A percentile compares a stretch with the other conserved stretches of the same genome.
Conservation (phyloP, 305 asterid species). For the Petunia hybrid region DNA sequence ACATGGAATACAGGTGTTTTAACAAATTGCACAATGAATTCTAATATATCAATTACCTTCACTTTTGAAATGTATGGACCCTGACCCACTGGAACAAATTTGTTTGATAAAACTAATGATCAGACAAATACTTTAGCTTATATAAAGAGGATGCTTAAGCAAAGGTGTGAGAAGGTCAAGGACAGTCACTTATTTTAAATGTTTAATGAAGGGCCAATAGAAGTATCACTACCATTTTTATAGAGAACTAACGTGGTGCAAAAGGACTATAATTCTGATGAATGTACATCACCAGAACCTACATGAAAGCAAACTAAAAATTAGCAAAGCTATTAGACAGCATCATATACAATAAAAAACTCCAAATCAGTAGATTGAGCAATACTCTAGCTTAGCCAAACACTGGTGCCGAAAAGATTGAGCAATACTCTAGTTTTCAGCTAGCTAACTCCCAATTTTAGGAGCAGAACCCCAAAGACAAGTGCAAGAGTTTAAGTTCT, state of each 20-base stretch:
- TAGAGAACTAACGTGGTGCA: not conserved
- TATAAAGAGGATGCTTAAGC: not conserved
- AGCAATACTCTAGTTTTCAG: too few species aligned
- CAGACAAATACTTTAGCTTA: slow-evolving; percentile 9
- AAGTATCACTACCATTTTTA: not conserved
- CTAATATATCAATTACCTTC: not conserved
- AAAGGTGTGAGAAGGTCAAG: slow-evolving; percentile 12
- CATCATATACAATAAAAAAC: not conserved
- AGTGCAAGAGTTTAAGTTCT: too few species aligned
- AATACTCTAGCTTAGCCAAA: too few species aligned
- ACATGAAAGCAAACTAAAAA: slow-evolving; percentile 19
- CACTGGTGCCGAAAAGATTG: too few species aligned
- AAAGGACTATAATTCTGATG: not conserved
- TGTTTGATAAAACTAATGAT: slow-evolving; percentile 5
- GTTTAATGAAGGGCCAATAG: not conserved
- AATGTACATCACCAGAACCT: slow-evolving; percentile 1
- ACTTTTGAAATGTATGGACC: not conserved
- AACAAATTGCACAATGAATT: not conserved
- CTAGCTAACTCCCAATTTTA: too few species aligned
- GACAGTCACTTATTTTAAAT: not conserved
- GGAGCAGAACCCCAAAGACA: too few species aligned
- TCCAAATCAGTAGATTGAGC: not conserved
- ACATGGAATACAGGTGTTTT: not conserved
- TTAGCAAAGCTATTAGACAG: not conserved
- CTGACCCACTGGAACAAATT: not conserved